A percentile compares a stretch with the other conserved stretches of the same genome.
phyloP scores from a whole-genome alignment of 805 yeast genomes.

The Starmera pachycereana region DNA sequence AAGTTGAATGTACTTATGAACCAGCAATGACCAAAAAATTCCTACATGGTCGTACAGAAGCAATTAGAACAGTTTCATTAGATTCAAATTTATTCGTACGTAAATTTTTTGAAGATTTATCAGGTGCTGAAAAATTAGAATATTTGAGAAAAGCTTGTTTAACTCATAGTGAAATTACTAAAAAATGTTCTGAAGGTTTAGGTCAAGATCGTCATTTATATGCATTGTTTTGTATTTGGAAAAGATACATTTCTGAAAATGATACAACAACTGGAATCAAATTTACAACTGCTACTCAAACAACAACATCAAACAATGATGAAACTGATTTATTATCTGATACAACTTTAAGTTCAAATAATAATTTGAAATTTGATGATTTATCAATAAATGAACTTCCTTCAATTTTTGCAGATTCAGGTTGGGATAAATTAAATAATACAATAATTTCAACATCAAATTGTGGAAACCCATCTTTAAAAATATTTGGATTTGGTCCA shows the following conservation, averaged over 20 bases:
- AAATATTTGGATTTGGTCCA: slow-evolving; percentile 87
- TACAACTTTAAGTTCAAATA: slow-evolving; percentile 10
- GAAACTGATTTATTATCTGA: slow-evolving; percentile 9
- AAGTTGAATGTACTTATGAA: slow-evolving; percentile 88
- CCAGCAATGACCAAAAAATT: slow-evolving; percentile 92
- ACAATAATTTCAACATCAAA: slow-evolving; percentile 76
- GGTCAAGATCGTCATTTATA: slow-evolving; percentile 92
- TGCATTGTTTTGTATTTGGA: slow-evolving; percentile 85
- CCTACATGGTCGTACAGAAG: slow-evolving; percentile 89
- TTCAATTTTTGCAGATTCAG: slow-evolving; percentile 68
- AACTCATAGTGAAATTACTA: slow-evolving; percentile 59
- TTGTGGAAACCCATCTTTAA: slow-evolving; percentile 86
- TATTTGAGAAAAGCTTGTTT: slow-evolving; percentile 59
- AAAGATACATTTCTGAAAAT: slow-evolving; percentile 36
- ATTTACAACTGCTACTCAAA: neutral
- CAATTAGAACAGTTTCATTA: slow-evolving; percentile 73
- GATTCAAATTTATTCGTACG: slow-evolving; percentile 78
- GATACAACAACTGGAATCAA: neutral
- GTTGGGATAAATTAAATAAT: slow-evolving; percentile 80
- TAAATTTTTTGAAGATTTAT: slow-evolving; percentile 64
- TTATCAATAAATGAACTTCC: slow-evolving; percentile 38
- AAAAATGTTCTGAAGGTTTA: slow-evolving; percentile 58
- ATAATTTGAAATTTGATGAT: neutral
- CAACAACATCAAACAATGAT: slow-evolving; percentile 17
- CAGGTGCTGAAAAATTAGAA: slow-evolving; percentile 45